Evolutionary conservation across 345 rosid genomes (phyloP).

Genomic region (Citrus medica): DNA sequence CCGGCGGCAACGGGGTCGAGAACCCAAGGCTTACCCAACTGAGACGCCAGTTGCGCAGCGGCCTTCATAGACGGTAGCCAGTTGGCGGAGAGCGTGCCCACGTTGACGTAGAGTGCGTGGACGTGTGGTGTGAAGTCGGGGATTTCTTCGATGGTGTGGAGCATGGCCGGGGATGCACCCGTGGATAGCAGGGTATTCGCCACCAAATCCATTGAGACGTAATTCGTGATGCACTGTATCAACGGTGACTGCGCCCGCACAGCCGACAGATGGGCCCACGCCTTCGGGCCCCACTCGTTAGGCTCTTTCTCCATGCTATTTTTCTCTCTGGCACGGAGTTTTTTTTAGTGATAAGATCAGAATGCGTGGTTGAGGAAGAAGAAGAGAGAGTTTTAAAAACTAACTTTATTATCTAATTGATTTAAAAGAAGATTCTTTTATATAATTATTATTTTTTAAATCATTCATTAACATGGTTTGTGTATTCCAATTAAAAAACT

Average conservation of each 20-base stretch:
- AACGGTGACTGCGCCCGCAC: conserved; percentile 61
- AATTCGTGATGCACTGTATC: conserved; percentile 91
- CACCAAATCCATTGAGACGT: conserved; percentile 86
- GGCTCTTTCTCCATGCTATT: not conserved
- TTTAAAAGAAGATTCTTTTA: no score
- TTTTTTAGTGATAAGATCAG: no score
- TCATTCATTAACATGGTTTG: no score
- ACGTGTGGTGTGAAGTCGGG: conserved; percentile 76
- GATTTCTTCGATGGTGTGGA: conserved; percentile 62
- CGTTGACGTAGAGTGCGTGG: conserved; percentile 68
- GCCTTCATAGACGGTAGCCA: conserved; percentile 81
- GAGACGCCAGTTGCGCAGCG: conserved; percentile 53
- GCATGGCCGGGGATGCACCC: conserved; percentile 95
- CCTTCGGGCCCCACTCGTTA: conserved; percentile 30
- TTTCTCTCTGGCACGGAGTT: no score
- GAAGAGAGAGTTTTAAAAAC: not conserved
- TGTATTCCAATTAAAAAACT: no score
- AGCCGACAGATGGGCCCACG: conserved; percentile 41
- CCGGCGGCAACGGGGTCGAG: conserved; percentile 94
- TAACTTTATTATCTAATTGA: not conserved
- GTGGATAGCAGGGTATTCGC: conserved; percentile 85
- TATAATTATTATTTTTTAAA: no score
- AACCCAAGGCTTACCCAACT: conserved; percentile 69
- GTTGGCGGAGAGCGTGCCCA: conserved; percentile 64
- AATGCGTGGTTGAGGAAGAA: not conserved